These are phyloP conservation scores for Xylariomycetidae sp. DNA, from an alignment of 2,329 filamentous ascomycete species.

Conservation along the genomic window DNA sequence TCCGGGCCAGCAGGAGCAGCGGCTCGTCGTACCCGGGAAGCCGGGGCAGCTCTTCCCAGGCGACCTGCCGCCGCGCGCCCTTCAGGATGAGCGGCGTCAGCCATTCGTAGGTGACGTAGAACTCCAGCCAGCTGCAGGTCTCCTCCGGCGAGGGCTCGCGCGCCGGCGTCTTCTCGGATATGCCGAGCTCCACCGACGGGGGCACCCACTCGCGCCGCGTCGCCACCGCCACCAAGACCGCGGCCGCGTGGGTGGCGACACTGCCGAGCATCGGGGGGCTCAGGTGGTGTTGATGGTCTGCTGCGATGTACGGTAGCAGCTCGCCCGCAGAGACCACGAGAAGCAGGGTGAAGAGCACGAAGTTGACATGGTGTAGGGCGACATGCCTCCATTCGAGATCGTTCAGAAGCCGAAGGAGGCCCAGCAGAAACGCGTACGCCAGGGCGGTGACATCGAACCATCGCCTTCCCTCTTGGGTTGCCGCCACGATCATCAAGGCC, in stretches of 20 bases:
- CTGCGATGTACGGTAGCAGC: constrained; percentile 38
- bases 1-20: constrained; percentile 36
- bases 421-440: constrained; percentile 37
- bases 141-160: constrained; percentile 43
- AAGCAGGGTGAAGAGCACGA: constrained; percentile 33
- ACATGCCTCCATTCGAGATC: constrained; percentile 39
- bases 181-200: constrained; percentile 32
- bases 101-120: constrained; percentile 47
- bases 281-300: constrained; percentile 24
- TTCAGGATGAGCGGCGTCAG: constrained; percentile 43
- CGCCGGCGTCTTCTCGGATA: constrained; percentile 30
- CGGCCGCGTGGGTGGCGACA: constrained; percentile 30
- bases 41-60: constrained; percentile 40
- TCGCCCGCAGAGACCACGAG: constrained; percentile 30
- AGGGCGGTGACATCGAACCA: constrained; percentile 31
- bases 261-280: constrained; percentile 28
- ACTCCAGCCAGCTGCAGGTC: constrained; percentile 46
- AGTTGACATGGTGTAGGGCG: constrained; percentile 43
- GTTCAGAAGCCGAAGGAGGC: constrained; percentile 35
- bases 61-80: constrained; percentile 37
- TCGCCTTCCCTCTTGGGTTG: constrained; percentile 26
- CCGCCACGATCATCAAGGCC: constrained; percentile 33
- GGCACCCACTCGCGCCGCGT: constrained; percentile 48
- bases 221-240: constrained; percentile 33
- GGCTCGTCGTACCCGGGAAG: constrained; percentile 53